A percentile compares a stretch with the other conserved stretches of the same genome.
Conservation (phyloP, 768 basidiomycete species). For the Pulveroboletus sp. region DNA sequence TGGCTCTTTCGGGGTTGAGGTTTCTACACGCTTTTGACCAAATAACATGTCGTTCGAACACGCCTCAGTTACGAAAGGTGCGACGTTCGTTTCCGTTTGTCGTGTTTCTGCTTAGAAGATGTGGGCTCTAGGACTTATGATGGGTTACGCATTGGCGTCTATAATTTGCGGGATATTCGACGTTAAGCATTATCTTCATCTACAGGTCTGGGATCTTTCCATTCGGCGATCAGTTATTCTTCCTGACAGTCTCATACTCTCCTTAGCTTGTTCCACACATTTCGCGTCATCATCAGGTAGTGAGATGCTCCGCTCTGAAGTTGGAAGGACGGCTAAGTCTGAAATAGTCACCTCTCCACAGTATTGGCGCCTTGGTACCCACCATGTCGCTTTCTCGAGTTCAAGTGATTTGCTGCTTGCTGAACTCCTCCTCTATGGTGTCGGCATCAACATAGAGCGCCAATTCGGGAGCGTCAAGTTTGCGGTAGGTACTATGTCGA, state of each 20-base stretch:
- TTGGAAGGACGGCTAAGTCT: slow-evolving; percentile 27
- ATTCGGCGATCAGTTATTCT: not conserved
- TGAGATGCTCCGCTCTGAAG: slow-evolving; percentile 1
- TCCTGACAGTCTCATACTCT: slow-evolving; percentile 3
- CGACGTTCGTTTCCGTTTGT: slow-evolving; percentile 1
- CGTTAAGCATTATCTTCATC: slow-evolving; percentile 82
- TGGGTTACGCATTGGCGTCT: slow-evolving; percentile 65
- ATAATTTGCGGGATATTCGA: slow-evolving; percentile 75
- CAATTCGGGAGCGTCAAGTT: slow-evolving; percentile 85
- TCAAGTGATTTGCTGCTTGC: slow-evolving; percentile 83
- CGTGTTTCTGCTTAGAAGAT: not conserved
- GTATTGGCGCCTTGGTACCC: slow-evolving; percentile 80
- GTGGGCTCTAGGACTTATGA: slow-evolving; percentile 61
- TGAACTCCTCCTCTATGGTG: slow-evolving; percentile 67
- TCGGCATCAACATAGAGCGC: slow-evolving; percentile 70
- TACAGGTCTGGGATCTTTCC: slow-evolving; percentile 51
- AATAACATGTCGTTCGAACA: slow-evolving; percentile 70
- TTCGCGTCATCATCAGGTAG: slow-evolving; percentile 84
- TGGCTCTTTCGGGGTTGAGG: not conserved
- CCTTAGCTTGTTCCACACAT: slow-evolving; percentile 79
- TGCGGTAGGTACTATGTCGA: slow-evolving; percentile 51
- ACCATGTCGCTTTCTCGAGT: slow-evolving; percentile 75
- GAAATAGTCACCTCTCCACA: slow-evolving; percentile 36
- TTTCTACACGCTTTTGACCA: not conserved
- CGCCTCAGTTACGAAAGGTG: slow-evolving; percentile 82